Percentiles rank a stretch among this genome's conserved stretches.
Evolutionary conservation across 352 stramenopile species (phyloP).

Genomic region (Thalassiosira mediterranea): DNA sequence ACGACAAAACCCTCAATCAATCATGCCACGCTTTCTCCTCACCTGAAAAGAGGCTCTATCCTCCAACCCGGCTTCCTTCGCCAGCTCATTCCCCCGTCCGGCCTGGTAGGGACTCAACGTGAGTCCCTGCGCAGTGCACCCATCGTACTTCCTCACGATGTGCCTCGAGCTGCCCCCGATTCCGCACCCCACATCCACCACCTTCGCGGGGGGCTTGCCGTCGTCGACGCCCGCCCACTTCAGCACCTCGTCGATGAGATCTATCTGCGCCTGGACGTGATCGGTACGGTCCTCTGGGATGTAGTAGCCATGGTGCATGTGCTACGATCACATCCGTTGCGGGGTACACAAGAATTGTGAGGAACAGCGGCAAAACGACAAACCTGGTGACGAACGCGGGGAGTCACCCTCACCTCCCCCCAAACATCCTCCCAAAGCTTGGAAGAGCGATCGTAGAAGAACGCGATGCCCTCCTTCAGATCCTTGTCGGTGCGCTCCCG

Average conservation of each 20-base stretch:
- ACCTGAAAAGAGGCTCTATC: constrained; percentile 82
- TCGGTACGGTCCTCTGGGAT: constrained; percentile 71
- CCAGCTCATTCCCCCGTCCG: constrained; percentile 80
- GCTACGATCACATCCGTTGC: constrained; percentile 15
- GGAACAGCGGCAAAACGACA: background rate
- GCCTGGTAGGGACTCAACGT: constrained; percentile 87
- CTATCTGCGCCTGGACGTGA: constrained; percentile 83
- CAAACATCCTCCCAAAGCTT: constrained; percentile 88
- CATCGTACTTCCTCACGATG: constrained; percentile 82
- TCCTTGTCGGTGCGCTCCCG: constrained; percentile 72
- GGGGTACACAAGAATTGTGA: background rate
- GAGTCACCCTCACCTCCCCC: no score
- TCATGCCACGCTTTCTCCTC: no score
- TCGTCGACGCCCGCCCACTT: constrained; percentile 72
- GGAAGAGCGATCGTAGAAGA: constrained; percentile 87
- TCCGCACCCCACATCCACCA: constrained; percentile 86
- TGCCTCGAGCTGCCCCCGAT: constrained; percentile 85
- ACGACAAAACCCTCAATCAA: no score
- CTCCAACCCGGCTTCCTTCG: constrained; percentile 76
- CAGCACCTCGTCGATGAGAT: constrained; percentile 87
- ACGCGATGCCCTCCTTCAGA: constrained; percentile 87
- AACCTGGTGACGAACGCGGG: constrained; percentile 8
- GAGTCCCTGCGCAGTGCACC: constrained; percentile 80
- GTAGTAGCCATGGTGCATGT: constrained; percentile 90
- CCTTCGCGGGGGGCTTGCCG: constrained; percentile 22